Percentiles rank a stretch among this genome's conserved stretches.
Evolutionary conservation across 768 basidiomycete species (phyloP).

Genomic region (Kwoniella pini): DNA sequence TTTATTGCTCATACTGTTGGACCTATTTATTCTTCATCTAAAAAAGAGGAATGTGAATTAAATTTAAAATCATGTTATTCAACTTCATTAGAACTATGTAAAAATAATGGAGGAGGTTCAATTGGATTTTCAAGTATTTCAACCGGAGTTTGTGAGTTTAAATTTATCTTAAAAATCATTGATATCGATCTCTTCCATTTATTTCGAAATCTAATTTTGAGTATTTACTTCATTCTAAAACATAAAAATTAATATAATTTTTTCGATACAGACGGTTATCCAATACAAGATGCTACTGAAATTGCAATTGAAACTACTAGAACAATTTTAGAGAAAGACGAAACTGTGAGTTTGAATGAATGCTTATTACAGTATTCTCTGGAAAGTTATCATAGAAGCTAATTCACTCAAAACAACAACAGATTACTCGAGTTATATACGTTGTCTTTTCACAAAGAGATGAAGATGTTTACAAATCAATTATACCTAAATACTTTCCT

Average conservation of each 20-base stretch:
- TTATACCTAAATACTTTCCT: constrained; percentile 46
- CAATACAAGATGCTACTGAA: constrained; percentile 51
- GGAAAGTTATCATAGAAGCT: too few relatives aligned
- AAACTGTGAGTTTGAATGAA: constrained; percentile 23
- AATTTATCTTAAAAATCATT: neutral
- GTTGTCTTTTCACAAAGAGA: constrained; percentile 47
- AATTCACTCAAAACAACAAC: too few relatives aligned
- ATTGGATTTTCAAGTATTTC: constrained; percentile 54
- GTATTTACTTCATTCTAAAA: too few relatives aligned
- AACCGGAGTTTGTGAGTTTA: constrained; percentile 24
- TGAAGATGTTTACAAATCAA: constrained; percentile 37
- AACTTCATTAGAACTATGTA: constrained; percentile 43
- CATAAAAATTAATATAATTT: too few relatives aligned
- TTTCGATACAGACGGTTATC: constrained; percentile 51
- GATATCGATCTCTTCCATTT: neutral
- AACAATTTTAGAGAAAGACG: constrained; percentile 33
- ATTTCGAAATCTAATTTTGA: too few relatives aligned
- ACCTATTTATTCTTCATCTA: constrained; percentile 48
- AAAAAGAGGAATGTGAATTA: constrained; percentile 27
- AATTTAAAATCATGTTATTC: constrained; percentile 49
- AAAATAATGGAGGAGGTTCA: constrained; percentile 37
- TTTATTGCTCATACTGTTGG: constrained; percentile 55
- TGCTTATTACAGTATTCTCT: neutral
- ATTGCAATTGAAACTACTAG: constrained; percentile 51
- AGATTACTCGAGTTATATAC: constrained; percentile 50